Conservation (phyloP, 495 filamentous ascomycete species). For the Aspergillus indologenus region DNA sequence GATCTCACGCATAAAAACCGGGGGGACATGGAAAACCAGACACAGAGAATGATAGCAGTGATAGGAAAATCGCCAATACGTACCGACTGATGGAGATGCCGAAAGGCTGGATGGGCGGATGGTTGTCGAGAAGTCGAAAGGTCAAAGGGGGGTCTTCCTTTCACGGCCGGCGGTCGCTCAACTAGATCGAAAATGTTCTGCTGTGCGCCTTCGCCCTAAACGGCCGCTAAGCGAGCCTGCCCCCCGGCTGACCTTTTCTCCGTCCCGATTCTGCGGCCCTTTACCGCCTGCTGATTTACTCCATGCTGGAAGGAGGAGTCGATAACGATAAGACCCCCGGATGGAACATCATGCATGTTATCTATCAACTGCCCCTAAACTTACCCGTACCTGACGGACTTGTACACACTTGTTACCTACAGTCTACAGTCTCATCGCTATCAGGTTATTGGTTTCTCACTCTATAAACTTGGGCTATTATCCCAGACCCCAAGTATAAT, state of each 20-base stretch:
- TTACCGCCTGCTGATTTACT: not conserved
- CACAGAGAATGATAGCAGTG: not conserved
- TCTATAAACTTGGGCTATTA: not conserved
- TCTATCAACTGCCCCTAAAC: too few relatives aligned
- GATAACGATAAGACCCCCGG: constrained; percentile 25
- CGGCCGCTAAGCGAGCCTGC: constrained; percentile 38
- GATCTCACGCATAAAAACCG: not conserved
- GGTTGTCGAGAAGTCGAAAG: constrained; percentile 47
- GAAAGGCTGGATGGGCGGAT: constrained; percentile 40
- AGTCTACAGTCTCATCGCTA: not conserved
- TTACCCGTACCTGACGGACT: too few relatives aligned
- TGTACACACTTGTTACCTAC: not conserved
- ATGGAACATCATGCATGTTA: too few relatives aligned
- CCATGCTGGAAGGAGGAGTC: constrained; percentile 1
- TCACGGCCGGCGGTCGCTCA: constrained; percentile 35
- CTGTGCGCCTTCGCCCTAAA: constrained; percentile 33
- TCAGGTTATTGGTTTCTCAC: too few relatives aligned
- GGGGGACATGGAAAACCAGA: not conserved
- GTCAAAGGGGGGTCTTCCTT: constrained; percentile 31
- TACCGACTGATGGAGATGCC: constrained; percentile 48
- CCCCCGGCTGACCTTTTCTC: not conserved
- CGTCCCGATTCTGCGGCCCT: constrained; percentile 15
- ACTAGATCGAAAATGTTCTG: constrained; percentile 28
- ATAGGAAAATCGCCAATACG: constrained; percentile 22
- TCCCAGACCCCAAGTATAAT: not conserved